Conservation (phyloP, 78 protist species). For the Dictyostelium capitatum region DNA sequence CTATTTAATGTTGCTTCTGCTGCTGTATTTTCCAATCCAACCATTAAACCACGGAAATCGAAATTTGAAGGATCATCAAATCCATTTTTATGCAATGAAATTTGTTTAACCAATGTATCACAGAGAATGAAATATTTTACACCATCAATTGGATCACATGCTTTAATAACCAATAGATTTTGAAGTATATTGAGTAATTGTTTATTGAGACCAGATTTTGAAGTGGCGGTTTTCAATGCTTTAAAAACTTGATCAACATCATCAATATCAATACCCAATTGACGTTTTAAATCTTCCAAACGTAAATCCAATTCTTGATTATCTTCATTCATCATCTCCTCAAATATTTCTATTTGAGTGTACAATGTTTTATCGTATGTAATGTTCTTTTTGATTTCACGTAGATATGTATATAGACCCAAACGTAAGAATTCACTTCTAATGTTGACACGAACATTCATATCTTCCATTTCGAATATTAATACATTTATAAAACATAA, state of each 20-base stretch:
- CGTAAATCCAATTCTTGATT: conserved; percentile 59
- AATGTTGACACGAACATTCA: conserved; percentile 39
- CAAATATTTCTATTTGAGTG: conserved; percentile 73
- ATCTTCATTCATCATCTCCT: conserved; percentile 77
- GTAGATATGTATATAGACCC: conserved; percentile 44
- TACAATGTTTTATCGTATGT: conserved; percentile 24
- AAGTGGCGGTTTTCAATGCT: conserved; percentile 33
- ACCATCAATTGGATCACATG: conserved; percentile 58
- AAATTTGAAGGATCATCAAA: conserved; percentile 1
- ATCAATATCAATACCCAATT: conserved; percentile 63
- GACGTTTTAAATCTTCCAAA: conserved; percentile 42
- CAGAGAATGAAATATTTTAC: conserved; percentile 37
- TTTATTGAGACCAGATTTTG: conserved; percentile 39
- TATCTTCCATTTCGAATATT: conserved; percentile 70
- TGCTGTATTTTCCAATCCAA: conserved; percentile 14
- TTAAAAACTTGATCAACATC: conserved; percentile 48
- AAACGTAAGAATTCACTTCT: conserved; percentile 47
- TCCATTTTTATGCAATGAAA: conserved; percentile 23
- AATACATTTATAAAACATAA: conserved; percentile 71
- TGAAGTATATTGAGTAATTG: conserved; percentile 11
- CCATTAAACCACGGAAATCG: conserved; percentile 41
- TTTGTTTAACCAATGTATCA: conserved; percentile 42
- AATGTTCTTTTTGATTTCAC: conserved; percentile 10
- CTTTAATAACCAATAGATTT: conserved; percentile 53
- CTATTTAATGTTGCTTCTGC: conserved; percentile 42